phyloP scores from a whole-genome alignment of 1,284 basidiomycete species.

The Ustilago xerochloae region DNA sequence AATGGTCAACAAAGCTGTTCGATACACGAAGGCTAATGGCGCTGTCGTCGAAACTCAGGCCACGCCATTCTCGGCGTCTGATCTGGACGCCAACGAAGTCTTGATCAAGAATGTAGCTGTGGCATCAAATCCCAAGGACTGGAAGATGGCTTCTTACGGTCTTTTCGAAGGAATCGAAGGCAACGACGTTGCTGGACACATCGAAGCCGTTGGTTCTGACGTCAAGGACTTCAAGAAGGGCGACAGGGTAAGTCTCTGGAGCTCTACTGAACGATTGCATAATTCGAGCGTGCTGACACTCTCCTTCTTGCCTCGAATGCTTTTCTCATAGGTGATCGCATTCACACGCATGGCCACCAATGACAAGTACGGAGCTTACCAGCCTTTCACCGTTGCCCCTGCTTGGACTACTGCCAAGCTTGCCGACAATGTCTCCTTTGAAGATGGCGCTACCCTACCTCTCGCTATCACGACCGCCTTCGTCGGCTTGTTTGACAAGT shows the following conservation, averaged over 20 bases:
- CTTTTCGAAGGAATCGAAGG: conserved; percentile 54
- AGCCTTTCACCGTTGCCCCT: conserved; percentile 56
- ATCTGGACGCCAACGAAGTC: conserved; percentile 55
- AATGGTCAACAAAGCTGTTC: conserved; percentile 38
- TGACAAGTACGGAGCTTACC: conserved; percentile 65
- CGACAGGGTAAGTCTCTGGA: conserved; percentile 44
- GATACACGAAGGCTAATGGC: conserved; percentile 30
- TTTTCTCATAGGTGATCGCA: conserved; percentile 25
- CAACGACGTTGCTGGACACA: conserved; percentile 64
- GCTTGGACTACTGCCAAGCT: conserved; percentile 52
- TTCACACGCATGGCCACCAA: conserved; percentile 59
- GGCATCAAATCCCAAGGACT: conserved; percentile 68
- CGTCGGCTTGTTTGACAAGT: conserved; percentile 63
- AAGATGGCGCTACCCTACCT: conserved; percentile 67
- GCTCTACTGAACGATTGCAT: too few species aligned
- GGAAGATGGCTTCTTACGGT: conserved; percentile 51
- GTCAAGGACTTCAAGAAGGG: conserved; percentile 60
- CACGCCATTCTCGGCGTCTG: conserved; percentile 15
- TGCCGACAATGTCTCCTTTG: conserved; percentile 55
- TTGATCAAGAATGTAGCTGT: conserved; percentile 68
- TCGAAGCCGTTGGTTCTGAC: conserved; percentile 26
- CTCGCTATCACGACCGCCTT: conserved; percentile 68
- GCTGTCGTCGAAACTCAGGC: conserved; percentile 27
- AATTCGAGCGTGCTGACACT: not conserved
- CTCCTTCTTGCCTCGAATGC: not conserved